phyloP scores from a whole-genome alignment of 2,329 filamentous ascomycete genomes.

The Kalmusia sp. region DNA sequence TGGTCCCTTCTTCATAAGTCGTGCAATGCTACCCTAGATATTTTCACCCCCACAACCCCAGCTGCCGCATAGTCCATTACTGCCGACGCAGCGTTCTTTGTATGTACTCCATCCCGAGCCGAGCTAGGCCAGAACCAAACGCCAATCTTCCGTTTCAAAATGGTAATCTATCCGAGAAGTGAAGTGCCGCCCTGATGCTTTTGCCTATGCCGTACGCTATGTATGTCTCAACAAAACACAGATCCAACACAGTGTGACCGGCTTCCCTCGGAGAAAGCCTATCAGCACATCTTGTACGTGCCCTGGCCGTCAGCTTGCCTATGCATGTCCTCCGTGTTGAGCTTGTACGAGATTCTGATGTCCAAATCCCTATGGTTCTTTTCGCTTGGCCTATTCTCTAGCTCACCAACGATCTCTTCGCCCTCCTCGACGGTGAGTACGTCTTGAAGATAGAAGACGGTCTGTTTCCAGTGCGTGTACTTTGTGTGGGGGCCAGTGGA shows the following conservation, averaged over 20 bases:
- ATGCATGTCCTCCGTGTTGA: conserved; percentile 76
- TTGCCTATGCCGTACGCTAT: background rate
- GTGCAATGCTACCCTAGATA: conserved; percentile 42
- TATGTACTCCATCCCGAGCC: conserved; percentile 1
- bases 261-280: background rate
- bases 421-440: conserved; percentile 89
- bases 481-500: conserved; percentile 97
- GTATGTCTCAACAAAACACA: background rate
- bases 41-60: conserved; percentile 16
- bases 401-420: conserved; percentile 75
- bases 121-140: conserved; percentile 1
- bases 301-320: conserved; percentile 73
- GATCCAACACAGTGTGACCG: background rate
- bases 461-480: conserved; percentile 99
- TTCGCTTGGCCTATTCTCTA: conserved; percentile 86
- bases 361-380: conserved; percentile 96
- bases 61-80: background rate
- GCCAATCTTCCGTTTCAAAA: conserved; percentile 14
- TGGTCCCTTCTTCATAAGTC: conserved; percentile 45
- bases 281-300: conserved; percentile 74
- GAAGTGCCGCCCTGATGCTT: conserved; percentile 1
- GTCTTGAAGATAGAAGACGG: conserved; percentile 95
- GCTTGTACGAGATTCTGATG: conserved; percentile 82
- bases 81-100: conserved; percentile 7
- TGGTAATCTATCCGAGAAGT: conserved; percentile 8